Evolutionary conservation across 1,284 basidiomycete genomes (phyloP).

Genomic region (Pyrrhoderma noxium): DNA sequence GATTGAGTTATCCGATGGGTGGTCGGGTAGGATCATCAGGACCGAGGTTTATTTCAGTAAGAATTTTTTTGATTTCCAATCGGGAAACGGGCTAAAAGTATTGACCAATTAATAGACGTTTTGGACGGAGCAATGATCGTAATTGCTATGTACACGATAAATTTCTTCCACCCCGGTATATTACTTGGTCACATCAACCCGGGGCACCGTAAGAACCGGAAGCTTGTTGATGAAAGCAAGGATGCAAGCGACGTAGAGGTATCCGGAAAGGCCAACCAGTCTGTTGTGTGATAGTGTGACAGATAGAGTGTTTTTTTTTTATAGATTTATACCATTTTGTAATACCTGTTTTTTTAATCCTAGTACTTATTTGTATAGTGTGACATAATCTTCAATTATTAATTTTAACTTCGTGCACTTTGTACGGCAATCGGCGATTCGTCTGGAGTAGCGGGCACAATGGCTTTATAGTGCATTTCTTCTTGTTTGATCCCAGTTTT

Average conservation of each 20-base stretch:
- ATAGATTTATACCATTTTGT: too few species aligned
- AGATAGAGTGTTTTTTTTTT: too few species aligned
- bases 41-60: constrained; percentile 34
- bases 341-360: too few species aligned
- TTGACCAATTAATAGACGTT: constrained; percentile 22
- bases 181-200: background rate
- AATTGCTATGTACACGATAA: constrained; percentile 24
- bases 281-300: too few species aligned
- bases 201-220: background rate
- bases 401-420: background rate
- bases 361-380: too few species aligned
- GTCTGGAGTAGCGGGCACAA: too few species aligned
- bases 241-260: too few species aligned
- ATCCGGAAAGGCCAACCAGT: too few species aligned
- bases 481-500: too few species aligned
- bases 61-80: constrained; percentile 14
- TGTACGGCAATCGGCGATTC: background rate
- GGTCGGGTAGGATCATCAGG: constrained; percentile 30
- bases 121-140: constrained; percentile 29
- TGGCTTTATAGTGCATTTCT: too few species aligned
- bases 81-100: background rate
- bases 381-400: background rate
- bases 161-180: constrained; percentile 24
- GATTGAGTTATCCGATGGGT: constrained; percentile 32
- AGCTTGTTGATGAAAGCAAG: too few species aligned